Conservation (phyloP, 2,329 filamentous ascomycete genomes). For the Alternaria hordeiaustralica region DNA sequence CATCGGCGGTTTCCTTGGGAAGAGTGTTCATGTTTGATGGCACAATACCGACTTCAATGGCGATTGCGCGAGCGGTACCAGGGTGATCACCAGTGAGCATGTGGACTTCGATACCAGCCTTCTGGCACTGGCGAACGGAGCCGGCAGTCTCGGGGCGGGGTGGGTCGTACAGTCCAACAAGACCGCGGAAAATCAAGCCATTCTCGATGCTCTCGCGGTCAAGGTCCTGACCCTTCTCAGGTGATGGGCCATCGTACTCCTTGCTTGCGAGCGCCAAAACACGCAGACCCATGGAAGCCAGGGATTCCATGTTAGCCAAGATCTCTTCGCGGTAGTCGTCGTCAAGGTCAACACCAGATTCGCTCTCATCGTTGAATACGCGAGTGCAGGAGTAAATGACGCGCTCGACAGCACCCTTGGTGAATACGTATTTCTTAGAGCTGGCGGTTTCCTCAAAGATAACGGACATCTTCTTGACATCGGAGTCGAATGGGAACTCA, state of each 20-base stretch:
- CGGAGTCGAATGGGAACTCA: slow-evolving; percentile 76
- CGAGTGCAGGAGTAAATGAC: slow-evolving; percentile 58
- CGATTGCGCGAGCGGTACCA: slow-evolving; percentile 54
- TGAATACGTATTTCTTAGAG: slow-evolving; percentile 58
- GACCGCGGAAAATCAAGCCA: slow-evolving; percentile 73
- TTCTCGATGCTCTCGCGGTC: slow-evolving; percentile 69
- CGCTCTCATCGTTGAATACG: slow-evolving; percentile 62
- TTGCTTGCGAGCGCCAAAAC: slow-evolving; percentile 70
- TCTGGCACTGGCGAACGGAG: slow-evolving; percentile 45
- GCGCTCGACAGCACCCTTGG: slow-evolving; percentile 73
- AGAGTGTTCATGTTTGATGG: slow-evolving; percentile 52
- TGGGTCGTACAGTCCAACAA: slow-evolving; percentile 84
- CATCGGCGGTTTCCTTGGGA: slow-evolving; percentile 29
- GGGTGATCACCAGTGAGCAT: slow-evolving; percentile 58
- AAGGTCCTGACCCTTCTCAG: slow-evolving; percentile 46
- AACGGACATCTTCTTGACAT: slow-evolving; percentile 77
- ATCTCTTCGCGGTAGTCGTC: slow-evolving; percentile 63
- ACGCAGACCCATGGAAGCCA: slow-evolving; percentile 70
- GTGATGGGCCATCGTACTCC: slow-evolving; percentile 48
- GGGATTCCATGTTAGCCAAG: slow-evolving; percentile 70
- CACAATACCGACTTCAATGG: slow-evolving; percentile 53
- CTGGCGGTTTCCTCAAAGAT: slow-evolving; percentile 58
- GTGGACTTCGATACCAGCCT: slow-evolving; percentile 51
- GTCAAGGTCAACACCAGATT: slow-evolving; percentile 47
- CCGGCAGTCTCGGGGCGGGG: slow-evolving; percentile 78